Percentiles rank a stretch among this genome's conserved stretches.
Conservation (phyloP, 2,329 filamentous ascomycete genomes). For the Beauveria sp. region DNA sequence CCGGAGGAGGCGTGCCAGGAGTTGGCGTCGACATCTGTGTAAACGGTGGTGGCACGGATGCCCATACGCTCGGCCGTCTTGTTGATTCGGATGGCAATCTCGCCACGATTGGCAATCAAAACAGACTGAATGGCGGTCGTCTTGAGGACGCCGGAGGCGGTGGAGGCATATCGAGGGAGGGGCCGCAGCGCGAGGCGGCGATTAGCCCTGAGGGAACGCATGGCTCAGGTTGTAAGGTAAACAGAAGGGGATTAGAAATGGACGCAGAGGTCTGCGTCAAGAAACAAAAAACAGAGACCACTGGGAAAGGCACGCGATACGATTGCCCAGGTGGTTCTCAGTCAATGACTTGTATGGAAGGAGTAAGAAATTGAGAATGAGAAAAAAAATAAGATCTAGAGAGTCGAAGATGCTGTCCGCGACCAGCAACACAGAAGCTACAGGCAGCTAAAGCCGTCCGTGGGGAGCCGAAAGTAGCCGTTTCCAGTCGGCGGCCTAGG, state of each 20-base stretch:
- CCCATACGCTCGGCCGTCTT: conserved; percentile 81
- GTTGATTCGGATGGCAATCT: conserved; percentile 91
- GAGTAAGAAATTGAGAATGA: conserved; percentile 11
- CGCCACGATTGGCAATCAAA: conserved; percentile 91
- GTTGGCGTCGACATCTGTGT: conserved; percentile 81
- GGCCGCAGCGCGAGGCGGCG: conserved; percentile 41
- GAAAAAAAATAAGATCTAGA: background rate
- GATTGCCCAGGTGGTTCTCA: background rate
- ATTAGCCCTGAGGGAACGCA: conserved; percentile 49
- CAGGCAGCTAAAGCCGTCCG: conserved; percentile 17
- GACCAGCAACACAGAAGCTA: conserved; percentile 6
- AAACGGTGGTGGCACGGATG: conserved; percentile 88
- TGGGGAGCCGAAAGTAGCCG: conserved; percentile 28
- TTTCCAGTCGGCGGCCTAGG: background rate
- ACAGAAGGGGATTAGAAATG: background rate
- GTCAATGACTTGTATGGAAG: conserved; percentile 4
- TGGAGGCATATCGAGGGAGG: conserved; percentile 30
- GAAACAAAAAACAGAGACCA: background rate
- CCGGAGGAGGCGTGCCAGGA: conserved; percentile 86
- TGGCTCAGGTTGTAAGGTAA: conserved; percentile 22
- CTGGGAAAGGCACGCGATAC: background rate
- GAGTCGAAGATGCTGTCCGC: background rate
- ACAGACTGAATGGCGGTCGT: conserved; percentile 62
- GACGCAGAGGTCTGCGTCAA: background rate
- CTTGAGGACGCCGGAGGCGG: conserved; percentile 25